A percentile compares a stretch with the other conserved stretches of the same genome.
phyloP scores from a whole-genome alignment of 164 flowering plant genomes.

The Tetracentron sinense region DNA sequence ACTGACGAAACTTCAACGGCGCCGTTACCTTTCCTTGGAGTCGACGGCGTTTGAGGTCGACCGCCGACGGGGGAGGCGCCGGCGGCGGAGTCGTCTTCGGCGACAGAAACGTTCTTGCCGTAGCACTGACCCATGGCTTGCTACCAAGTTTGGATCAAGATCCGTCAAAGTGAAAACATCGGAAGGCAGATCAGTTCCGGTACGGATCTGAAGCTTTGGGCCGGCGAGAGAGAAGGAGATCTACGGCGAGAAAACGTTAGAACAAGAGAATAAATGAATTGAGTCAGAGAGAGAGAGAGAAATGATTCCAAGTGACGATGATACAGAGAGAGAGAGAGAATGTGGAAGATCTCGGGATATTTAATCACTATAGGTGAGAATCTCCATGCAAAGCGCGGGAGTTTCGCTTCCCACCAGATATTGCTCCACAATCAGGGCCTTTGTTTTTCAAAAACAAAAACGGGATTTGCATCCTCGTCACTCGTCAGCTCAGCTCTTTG shows the following conservation, averaged over 20 bases:
- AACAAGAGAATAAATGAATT: conserved; percentile 13
- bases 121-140: conserved; percentile 76
- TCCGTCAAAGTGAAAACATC: conserved; percentile 13
- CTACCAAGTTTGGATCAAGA: background rate
- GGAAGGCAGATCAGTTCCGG: conserved; percentile 7
- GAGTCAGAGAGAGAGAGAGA: conserved; percentile 1
- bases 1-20: conserved; percentile 18
- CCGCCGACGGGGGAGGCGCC: conserved; percentile 4
- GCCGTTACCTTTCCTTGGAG: conserved; percentile 36
- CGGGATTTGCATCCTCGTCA: background rate
- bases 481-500: background rate
- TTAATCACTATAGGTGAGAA: background rate
- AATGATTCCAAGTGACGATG: conserved; percentile 2
- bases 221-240: conserved; percentile 3
- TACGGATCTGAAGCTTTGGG: conserved; percentile 9
- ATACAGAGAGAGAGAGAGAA: background rate
- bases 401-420: conserved; percentile 6
- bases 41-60: conserved; percentile 24
- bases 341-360: background rate
- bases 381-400: conserved; percentile 4
- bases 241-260: conserved; percentile 17
- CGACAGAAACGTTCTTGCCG: conserved; percentile 50
- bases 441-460: background rate
- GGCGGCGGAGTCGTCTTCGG: conserved; percentile 22
- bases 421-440: conserved; percentile 3